Evolutionary conservation across 78 protist species (phyloP).

Genomic region (Anaeramoeba ignava): DNA sequence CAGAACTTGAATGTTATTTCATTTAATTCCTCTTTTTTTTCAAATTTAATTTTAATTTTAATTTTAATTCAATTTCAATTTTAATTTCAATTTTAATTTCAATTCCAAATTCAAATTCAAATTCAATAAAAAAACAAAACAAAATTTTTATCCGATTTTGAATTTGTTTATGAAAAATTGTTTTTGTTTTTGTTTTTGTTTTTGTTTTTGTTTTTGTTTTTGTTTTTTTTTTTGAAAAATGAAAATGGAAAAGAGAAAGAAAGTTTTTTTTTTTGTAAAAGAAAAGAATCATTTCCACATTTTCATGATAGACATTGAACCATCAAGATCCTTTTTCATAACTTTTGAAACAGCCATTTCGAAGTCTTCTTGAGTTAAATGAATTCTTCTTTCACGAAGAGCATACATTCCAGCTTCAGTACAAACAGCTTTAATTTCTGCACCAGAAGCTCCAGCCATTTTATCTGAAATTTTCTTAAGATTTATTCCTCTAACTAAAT

Average conservation of each 20-base stretch:
- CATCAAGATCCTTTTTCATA: slow-evolving; percentile 86
- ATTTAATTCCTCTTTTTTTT: too few relatives aligned
- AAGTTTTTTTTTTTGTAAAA: background rate
- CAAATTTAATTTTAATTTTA: too few relatives aligned
- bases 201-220: background rate
- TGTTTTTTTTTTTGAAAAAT: background rate
- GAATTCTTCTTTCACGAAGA: slow-evolving; percentile 93
- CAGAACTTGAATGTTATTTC: too few relatives aligned
- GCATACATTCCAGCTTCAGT: slow-evolving; percentile 89
- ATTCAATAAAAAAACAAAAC: too few relatives aligned
- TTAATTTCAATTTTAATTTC: too few relatives aligned
- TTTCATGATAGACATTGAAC: slow-evolving; percentile 74
- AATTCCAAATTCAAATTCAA: too few relatives aligned
- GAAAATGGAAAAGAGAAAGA: background rate
- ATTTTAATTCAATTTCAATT: too few relatives aligned
- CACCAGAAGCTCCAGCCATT: slow-evolving; percentile 91
- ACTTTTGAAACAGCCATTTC: slow-evolving; percentile 96
- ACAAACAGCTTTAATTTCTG: slow-evolving; percentile 85
- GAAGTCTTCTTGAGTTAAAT: slow-evolving; percentile 98
- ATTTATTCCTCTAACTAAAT: slow-evolving; percentile 91
- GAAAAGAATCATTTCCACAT: slow-evolving; percentile 53
- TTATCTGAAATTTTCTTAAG: slow-evolving; percentile 66
- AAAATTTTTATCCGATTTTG: background rate
- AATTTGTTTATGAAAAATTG: background rate
- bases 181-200: background rate